Base-by-base conservation (phyloP, 495 filamentous ascomycete genomes). In the Aspergillus avenaceus region DNA sequence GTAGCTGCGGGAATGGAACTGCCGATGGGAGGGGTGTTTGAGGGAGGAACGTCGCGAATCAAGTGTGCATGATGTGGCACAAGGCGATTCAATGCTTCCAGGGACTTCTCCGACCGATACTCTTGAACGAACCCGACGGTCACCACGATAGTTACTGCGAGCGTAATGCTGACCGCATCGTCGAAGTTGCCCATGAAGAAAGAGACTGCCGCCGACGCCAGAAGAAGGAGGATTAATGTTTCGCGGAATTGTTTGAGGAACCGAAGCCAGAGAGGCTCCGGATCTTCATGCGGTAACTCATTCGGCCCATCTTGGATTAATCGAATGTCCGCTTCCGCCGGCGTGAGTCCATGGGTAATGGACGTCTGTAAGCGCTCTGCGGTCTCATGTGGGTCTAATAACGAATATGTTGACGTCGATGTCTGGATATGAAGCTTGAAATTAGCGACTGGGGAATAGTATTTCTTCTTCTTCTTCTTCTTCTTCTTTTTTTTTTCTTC, bases 171-270 rank as follows among this genome's bases (percentile, higher is more conserved):
- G 58, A 97, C 72, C 5, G 95, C 95, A 73, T 99, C 93, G 56
- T 97, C 91, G 70, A 85, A 83, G 62, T 99, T 97, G 23, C 93
- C 91, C 78, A 99, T 90, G 41, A 97, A 59, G 40, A 96, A 84
- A 0, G 91, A 96, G 32, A 95, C 83, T 5, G 79, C 87, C 0
- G 93, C 91, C n/a, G 92, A 96, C 6, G 76, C 84, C 5, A 99
- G 82, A 11, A 99, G 79, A n/a, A 99, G 81, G 9, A 97, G 67
- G 29, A 99, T 84, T 27, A 96, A 82, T 2, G 84, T 83, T 62
- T 99, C 93, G 57, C 90, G 85, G 70, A 99, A 99, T 63, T 99
- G 93, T 68, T 95, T 91, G 55, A 96, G 66, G 59, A 99, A 99
- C 46, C 91, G 87, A 24, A 96, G 69, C 87, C 93, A 97, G 44